Conservation (phyloP, 805 yeast species). For the Jamesozyma hellenica region DNA sequence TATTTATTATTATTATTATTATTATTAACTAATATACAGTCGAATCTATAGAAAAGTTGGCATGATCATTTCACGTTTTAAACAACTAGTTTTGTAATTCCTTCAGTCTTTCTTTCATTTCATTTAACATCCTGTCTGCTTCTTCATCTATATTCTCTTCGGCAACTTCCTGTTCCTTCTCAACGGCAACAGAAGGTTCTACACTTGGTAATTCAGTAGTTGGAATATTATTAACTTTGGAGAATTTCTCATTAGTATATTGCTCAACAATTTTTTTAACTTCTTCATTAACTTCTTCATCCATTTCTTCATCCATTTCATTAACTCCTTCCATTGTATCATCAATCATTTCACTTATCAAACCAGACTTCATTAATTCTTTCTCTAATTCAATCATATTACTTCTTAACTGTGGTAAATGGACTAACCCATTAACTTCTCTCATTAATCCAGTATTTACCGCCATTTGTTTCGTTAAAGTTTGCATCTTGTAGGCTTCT, state of each 20-base stretch:
- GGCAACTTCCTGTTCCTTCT: conserved; percentile 31
- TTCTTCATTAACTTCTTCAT: conserved; percentile 53
- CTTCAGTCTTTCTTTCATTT: conserved; percentile 80
- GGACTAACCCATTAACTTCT: conserved; percentile 72
- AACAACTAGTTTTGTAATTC: conserved; percentile 64
- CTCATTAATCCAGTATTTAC: conserved; percentile 73
- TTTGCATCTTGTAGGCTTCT: conserved; percentile 81
- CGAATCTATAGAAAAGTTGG: too few species aligned
- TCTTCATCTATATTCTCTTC: conserved; percentile 45
- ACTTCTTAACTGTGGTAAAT: conserved; percentile 66
- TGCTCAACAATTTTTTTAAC: conserved; percentile 52
- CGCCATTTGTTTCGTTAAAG: conserved; percentile 72
- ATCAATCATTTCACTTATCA: conserved; percentile 90
- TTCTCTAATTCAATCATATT: conserved; percentile 80
- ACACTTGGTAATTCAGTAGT: conserved; percentile 15
- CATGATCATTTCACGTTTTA: too few species aligned
- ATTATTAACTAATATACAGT: too few species aligned
- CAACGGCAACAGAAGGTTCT: conserved; percentile 5
- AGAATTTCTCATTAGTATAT: conserved; percentile 35
- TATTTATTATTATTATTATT: too few species aligned
- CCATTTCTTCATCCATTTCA: conserved; percentile 53
- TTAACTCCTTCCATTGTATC: conserved; percentile 75
- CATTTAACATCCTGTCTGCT: conserved; percentile 64
- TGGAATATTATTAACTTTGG: conserved; percentile 32
- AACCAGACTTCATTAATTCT: conserved; percentile 77